Evolutionary conservation across 2,329 filamentous ascomycete species (phyloP).

Genomic region (Penicillium sp.): DNA sequence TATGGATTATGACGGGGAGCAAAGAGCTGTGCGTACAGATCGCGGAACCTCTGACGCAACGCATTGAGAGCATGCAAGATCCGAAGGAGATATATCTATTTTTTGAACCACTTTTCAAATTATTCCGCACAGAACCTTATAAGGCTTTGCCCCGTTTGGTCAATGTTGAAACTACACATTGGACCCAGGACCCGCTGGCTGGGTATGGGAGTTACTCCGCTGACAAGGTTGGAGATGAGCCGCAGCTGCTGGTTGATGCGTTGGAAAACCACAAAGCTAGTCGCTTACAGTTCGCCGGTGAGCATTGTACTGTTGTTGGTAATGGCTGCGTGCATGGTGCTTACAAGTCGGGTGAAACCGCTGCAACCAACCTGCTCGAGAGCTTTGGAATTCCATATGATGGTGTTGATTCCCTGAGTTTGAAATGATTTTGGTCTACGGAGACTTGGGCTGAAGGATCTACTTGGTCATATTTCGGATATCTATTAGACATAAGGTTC

Average conservation of each 20-base stretch:
- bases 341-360: slow-evolving; percentile 45
- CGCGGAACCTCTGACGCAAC: slow-evolving; percentile 46
- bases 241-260: slow-evolving; percentile 36
- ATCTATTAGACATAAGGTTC: not conserved
- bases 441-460: slow-evolving; percentile 24
- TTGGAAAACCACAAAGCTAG: slow-evolving; percentile 38
- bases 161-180: slow-evolving; percentile 45
- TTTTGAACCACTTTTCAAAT: slow-evolving; percentile 47
- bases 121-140: slow-evolving; percentile 45
- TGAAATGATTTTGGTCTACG: not conserved
- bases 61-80: slow-evolving; percentile 44
- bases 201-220: slow-evolving; percentile 47
- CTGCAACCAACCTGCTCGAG: slow-evolving; percentile 41
- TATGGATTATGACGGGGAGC: slow-evolving; percentile 45
- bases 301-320: slow-evolving; percentile 41
- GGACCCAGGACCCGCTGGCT: slow-evolving; percentile 45
- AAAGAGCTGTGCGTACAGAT: slow-evolving; percentile 47
- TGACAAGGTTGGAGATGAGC: slow-evolving; percentile 47
- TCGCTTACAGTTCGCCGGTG: slow-evolving; percentile 44
- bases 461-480: slow-evolving; percentile 2
- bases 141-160: slow-evolving; percentile 42
- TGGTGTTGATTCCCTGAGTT: not conserved
- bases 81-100: slow-evolving; percentile 40
- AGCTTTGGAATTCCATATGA: slow-evolving; percentile 32
- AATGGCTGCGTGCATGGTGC: slow-evolving; percentile 48